Evolutionary conservation across 305 asterid species (phyloP).

Genomic region (Fraxinus albicans): DNA sequence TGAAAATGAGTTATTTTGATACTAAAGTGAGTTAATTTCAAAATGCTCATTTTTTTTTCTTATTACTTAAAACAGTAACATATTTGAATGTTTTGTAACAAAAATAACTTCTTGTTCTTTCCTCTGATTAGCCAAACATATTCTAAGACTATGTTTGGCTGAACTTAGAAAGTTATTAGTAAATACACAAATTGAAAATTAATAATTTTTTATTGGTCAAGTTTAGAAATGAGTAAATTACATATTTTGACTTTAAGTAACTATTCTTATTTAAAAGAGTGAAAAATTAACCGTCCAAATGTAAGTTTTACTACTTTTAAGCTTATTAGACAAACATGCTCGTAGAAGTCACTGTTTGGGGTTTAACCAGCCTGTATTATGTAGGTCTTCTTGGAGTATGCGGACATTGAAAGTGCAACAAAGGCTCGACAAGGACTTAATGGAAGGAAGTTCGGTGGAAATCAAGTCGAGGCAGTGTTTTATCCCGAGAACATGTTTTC

Average conservation of each 20-base stretch:
- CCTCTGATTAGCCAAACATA: neutral
- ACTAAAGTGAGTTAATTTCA: neutral
- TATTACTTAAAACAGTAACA: neutral
- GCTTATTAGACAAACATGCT: neutral
- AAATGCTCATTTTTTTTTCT: neutral
- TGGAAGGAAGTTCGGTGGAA: constrained; percentile 93
- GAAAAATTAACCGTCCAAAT: neutral
- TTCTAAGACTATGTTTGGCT: neutral
- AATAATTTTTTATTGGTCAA: neutral
- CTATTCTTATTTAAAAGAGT: neutral
- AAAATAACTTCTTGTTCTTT: neutral
- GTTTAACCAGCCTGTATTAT: constrained; percentile 6
- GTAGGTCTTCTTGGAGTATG: constrained; percentile 88
- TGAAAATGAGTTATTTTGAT: neutral
- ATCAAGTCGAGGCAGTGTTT: constrained; percentile 79
- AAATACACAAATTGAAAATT: neutral
- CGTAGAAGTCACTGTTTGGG: neutral
- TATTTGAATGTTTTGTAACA: neutral
- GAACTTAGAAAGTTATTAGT: neutral
- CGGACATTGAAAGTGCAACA: constrained; percentile 66
- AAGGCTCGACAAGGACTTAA: constrained; percentile 82
- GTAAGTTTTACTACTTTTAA: neutral
- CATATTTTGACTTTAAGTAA: neutral
- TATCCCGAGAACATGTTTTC: constrained; percentile 82
- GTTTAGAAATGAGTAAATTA: neutral